A percentile compares a stretch with the other conserved stretches of the same genome.
phyloP scores from a whole-genome alignment of 2,329 filamentous ascomycete species.

The Elsinoe batatas region DNA sequence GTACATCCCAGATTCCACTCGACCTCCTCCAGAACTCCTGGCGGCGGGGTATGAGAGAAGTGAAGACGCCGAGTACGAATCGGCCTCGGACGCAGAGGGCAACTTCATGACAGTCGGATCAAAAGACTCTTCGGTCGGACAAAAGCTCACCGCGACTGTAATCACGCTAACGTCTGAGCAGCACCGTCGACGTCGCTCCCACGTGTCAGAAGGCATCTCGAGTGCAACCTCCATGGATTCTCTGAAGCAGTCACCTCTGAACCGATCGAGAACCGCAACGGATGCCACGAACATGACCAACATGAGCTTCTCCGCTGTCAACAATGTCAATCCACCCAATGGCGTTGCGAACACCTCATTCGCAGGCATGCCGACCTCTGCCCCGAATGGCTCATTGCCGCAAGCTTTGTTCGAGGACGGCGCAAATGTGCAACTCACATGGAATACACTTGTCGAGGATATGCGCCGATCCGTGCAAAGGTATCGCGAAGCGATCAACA shows the following conservation, averaged over 20 bases:
- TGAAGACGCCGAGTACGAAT: constrained; percentile 86
- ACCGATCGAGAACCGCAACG: constrained; percentile 45
- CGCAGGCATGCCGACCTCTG: constrained; percentile 39
- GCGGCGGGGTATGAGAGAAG: constrained; percentile 70
- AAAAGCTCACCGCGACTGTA: constrained; percentile 18
- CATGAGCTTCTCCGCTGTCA: constrained; percentile 38
- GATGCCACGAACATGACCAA: constrained; percentile 33
- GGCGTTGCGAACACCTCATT: constrained; percentile 47
- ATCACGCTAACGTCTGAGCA: constrained; percentile 27
- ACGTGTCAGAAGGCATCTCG: constrained; percentile 60
- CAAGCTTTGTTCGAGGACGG: constrained; percentile 86
- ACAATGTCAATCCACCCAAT: constrained; percentile 37
- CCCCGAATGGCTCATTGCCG: constrained; percentile 42
- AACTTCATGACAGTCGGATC: constrained; percentile 62
- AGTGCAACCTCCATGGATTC: constrained; percentile 89
- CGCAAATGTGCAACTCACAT: constrained; percentile 69
- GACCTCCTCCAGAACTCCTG: constrained; percentile 85
- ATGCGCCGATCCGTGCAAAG: constrained; percentile 86
- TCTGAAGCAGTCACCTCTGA: constrained; percentile 59
- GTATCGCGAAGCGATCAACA: constrained; percentile 82
- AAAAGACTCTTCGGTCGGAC: constrained; percentile 56
- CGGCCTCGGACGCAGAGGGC: constrained; percentile 71
- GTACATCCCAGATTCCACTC: constrained; percentile 77
- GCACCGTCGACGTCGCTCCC: constrained; percentile 57
- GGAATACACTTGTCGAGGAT: constrained; percentile 81